Evolutionary conservation across 225 moss, liverwort and hornwort genomes (phyloP).

Genomic region (Thuidium tamariscinum): DNA sequence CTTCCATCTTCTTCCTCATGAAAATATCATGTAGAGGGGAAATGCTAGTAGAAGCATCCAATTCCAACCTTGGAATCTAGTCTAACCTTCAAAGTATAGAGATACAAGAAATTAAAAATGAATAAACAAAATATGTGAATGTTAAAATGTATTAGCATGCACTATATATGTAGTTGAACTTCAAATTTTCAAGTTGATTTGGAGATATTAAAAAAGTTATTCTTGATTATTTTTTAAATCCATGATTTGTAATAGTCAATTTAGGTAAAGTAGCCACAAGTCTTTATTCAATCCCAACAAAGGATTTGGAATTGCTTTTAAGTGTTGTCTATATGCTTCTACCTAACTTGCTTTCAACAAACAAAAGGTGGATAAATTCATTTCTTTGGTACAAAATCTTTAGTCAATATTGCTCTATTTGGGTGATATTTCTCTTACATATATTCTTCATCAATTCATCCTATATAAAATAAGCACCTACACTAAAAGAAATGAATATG

Average conservation of each 20-base stretch:
- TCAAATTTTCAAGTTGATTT: background rate
- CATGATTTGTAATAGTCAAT: background rate
- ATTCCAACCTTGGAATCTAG: background rate
- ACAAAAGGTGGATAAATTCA: rapidly evolving
- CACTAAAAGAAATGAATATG: background rate
- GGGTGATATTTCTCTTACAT: background rate
- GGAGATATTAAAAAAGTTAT: too few relatives aligned
- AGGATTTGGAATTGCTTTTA: background rate
- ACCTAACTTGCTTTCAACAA: background rate
- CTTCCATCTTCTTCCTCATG: rapidly evolving
- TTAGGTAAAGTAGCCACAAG: background rate
- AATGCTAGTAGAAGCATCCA: too few relatives aligned
- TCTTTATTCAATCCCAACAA: background rate
- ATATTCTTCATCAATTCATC: background rate
- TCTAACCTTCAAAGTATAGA: background rate
- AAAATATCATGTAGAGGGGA: too few relatives aligned
- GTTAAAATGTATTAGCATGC: background rate
- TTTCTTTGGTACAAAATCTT: background rate
- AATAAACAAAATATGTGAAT: rapidly evolving
- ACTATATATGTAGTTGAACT: background rate
- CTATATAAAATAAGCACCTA: background rate
- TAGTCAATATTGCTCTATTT: background rate
- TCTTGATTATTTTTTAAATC: too few relatives aligned
- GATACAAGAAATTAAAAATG: background rate
- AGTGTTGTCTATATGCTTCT: background rate